A percentile compares a stretch with the other conserved stretches of the same genome.
Evolutionary conservation across 2,329 filamentous ascomycete species (phyloP).

Genomic region (Chrysosporium keratinophilum): DNA sequence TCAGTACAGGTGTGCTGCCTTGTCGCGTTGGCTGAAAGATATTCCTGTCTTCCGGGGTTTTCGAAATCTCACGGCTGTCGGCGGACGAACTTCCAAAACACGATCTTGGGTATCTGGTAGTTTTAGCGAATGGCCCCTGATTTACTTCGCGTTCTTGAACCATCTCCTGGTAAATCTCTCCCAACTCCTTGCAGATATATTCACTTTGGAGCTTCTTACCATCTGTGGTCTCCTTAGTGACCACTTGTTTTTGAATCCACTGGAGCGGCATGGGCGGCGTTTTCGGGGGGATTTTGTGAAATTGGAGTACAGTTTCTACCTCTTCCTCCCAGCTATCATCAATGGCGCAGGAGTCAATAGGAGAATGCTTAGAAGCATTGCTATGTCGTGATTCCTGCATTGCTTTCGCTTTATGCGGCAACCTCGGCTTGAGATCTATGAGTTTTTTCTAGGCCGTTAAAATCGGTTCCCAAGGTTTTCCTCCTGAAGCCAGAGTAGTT

Average conservation of each 20-base stretch:
- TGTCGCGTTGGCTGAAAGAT: too few relatives aligned
- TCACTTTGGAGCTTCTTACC: background rate
- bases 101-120: slow-evolving; percentile 1
- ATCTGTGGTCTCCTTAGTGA: slow-evolving; percentile 2
- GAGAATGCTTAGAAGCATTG: slow-evolving; percentile 4
- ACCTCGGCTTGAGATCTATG: background rate
- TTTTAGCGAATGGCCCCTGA: slow-evolving; percentile 2
- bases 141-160: slow-evolving; percentile 6
- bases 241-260: slow-evolving; percentile 4
- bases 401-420: background rate
- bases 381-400: background rate
- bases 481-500: background rate
- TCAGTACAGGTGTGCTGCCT: too few relatives aligned
- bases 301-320: slow-evolving; percentile 1
- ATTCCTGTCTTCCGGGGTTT: too few relatives aligned
- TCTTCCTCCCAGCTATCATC: slow-evolving; percentile 7
- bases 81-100: background rate
- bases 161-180: background rate
- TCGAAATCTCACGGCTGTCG: too few relatives aligned
- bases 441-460: background rate
- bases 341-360: slow-evolving; percentile 4
- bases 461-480: background rate
- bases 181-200: slow-evolving; percentile 3
- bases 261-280: slow-evolving; percentile 1
- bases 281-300: slow-evolving; percentile 2